Percentiles rank a stretch among this genome's conserved stretches.
Evolutionary conservation across 2,329 filamentous ascomycete genomes (phyloP).

Genomic region (Metarhizium anisopliae): DNA sequence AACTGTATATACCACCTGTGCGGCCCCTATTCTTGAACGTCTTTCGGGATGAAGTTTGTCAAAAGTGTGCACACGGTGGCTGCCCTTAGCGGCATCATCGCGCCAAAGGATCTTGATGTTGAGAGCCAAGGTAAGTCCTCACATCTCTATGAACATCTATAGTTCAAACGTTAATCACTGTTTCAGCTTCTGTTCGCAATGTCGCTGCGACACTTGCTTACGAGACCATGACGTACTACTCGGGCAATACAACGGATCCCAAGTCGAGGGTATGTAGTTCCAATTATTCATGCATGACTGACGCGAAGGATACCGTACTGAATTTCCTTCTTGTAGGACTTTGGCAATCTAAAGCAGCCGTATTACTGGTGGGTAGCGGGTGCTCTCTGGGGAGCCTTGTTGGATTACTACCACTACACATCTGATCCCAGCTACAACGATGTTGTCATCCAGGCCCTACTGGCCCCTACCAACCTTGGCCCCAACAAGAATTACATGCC

Average conservation of each 20-base stretch:
- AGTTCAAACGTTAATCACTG: background rate
- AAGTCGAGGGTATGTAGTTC: constrained; percentile 30
- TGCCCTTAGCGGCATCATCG: constrained; percentile 16
- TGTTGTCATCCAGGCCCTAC: constrained; percentile 47
- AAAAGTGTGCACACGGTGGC: constrained; percentile 15
- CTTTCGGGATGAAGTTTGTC: constrained; percentile 16
- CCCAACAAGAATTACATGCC: constrained; percentile 52
- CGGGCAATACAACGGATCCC: constrained; percentile 46
- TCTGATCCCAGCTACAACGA: constrained; percentile 53
- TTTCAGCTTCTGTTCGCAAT: constrained; percentile 50
- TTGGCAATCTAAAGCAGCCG: constrained; percentile 55
- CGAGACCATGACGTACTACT: constrained; percentile 56
- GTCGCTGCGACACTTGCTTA: constrained; percentile 52
- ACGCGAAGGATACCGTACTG: background rate
- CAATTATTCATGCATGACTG: constrained; percentile 3
- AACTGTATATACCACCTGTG: no score
- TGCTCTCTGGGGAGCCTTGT: constrained; percentile 56
- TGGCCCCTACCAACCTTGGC: constrained; percentile 46
- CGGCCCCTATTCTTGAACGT: background rate
- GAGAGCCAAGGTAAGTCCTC: constrained; percentile 21
- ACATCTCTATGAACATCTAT: background rate
- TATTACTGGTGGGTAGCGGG: constrained; percentile 64
- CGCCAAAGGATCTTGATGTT: constrained; percentile 32
- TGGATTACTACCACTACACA: constrained; percentile 63
- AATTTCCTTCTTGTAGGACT: constrained; percentile 26